Conservation (phyloP, 192 early-diverging fungal species). For the Gigaspora rosea region DNA sequence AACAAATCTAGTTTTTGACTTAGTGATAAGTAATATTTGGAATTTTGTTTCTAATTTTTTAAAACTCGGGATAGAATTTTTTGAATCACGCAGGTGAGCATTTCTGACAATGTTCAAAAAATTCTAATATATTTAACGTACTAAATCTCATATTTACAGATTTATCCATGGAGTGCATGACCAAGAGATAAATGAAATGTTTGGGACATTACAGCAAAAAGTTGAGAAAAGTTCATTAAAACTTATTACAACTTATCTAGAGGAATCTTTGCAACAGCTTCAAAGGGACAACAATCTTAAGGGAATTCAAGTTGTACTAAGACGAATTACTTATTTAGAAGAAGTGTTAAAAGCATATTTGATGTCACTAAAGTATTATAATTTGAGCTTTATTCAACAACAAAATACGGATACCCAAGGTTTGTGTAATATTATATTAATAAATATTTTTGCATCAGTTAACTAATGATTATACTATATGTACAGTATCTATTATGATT, state of each 20-base stretch:
- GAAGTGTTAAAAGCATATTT: not conserved
- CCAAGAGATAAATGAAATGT: not conserved
- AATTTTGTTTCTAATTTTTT: constrained; percentile 9
- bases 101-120: not conserved
- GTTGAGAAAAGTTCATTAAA: not conserved
- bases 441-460: not conserved
- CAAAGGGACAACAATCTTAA: not conserved
- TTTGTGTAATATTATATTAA: not conserved
- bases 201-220: not conserved
- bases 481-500: not conserved
- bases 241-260: not conserved
- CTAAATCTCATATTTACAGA: not conserved
- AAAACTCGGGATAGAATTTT: not conserved
- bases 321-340: not conserved
- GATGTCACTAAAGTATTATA: not conserved
- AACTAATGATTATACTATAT: not conserved
- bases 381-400: not conserved
- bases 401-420: not conserved
- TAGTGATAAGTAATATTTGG: constrained; percentile 3
- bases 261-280: not conserved
- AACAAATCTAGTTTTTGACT: not conserved
- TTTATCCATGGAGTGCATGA: not conserved
- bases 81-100: not conserved
- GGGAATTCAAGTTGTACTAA: not conserved
- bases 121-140: not conserved